A percentile compares a stretch with the other conserved stretches of the same genome.
phyloP scores from a whole-genome alignment of 2,329 filamentous ascomycete species.

The Ophiostoma novo-ulmi region DNA sequence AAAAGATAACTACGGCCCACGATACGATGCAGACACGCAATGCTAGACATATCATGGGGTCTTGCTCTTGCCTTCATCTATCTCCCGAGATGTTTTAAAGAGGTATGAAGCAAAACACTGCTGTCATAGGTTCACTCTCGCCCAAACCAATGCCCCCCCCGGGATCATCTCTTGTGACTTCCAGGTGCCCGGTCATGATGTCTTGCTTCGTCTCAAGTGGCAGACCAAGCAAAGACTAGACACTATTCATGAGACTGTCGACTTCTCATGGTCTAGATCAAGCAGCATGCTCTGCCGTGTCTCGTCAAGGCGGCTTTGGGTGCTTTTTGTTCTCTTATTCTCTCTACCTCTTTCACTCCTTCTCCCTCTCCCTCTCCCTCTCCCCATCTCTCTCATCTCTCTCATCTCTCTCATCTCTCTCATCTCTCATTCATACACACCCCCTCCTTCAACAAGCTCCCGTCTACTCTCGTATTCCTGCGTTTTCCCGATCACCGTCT shows the following conservation, averaged over 20 bases:
- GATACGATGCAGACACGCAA: not conserved
- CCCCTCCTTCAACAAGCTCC: not conserved
- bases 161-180: not conserved
- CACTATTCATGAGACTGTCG: not conserved
- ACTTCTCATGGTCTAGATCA: not conserved
- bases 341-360: not conserved
- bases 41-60: not conserved
- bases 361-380: not conserved
- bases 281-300: not conserved
- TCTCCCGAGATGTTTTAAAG: not conserved
- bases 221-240: not conserved
- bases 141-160: not conserved
- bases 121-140: not conserved
- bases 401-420: too few relatives aligned
- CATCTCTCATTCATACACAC: too few relatives aligned
- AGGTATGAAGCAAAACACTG: not conserved
- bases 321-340: not conserved
- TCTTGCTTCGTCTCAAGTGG: constrained; percentile 3
- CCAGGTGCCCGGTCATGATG: not conserved
- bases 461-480: not conserved
- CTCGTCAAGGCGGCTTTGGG: not conserved
- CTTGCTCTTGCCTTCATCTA: not conserved
- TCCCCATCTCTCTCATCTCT: not conserved
- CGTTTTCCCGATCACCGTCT: not conserved
- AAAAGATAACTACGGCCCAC: not conserved